Conservation (phyloP, 2,329 filamentous ascomycete species). For the Alternaria tenuissima region DNA sequence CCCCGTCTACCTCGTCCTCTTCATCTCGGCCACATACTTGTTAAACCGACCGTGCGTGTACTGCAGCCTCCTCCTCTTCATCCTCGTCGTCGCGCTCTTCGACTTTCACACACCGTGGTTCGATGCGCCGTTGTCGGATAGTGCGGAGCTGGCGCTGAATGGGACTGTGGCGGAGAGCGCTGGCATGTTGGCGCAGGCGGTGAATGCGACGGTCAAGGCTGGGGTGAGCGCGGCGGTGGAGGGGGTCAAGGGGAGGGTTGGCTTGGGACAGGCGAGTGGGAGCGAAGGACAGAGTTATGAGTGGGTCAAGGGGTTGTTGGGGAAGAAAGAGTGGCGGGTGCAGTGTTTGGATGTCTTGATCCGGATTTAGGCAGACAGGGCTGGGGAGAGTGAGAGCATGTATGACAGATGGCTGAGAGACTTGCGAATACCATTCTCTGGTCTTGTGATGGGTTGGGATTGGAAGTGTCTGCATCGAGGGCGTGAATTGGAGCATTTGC, state of each 20-base stretch:
- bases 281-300: constrained; percentile 72
- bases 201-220: constrained; percentile 59
- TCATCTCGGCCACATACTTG: constrained; percentile 88
- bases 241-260: constrained; percentile 38
- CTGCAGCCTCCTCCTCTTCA: constrained; percentile 93
- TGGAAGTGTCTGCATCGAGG: constrained; percentile 25
- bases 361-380: constrained; percentile 58
- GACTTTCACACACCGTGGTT: constrained; percentile 95
- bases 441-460: neutral
- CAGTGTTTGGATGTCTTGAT: constrained; percentile 91
- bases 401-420: too few species aligned
- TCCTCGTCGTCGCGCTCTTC: constrained; percentile 96
- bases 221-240: constrained; percentile 40
- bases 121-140: constrained; percentile 68
- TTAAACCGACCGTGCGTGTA: constrained; percentile 97
- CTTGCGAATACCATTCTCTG: neutral
- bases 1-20: constrained; percentile 60
- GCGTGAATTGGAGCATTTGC: constrained; percentile 32
- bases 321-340: constrained; percentile 86
- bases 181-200: constrained; percentile 71
- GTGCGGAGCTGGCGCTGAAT: constrained; percentile 43
- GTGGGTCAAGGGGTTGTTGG: constrained; percentile 83
- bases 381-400: too few species aligned
- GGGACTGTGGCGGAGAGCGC: constrained; percentile 62
- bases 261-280: constrained; percentile 57